A percentile compares a stretch with the other conserved stretches of the same genome.
Conservation (phyloP, 2,329 filamentous ascomycete genomes). For the Helicocarpus griseus region DNA sequence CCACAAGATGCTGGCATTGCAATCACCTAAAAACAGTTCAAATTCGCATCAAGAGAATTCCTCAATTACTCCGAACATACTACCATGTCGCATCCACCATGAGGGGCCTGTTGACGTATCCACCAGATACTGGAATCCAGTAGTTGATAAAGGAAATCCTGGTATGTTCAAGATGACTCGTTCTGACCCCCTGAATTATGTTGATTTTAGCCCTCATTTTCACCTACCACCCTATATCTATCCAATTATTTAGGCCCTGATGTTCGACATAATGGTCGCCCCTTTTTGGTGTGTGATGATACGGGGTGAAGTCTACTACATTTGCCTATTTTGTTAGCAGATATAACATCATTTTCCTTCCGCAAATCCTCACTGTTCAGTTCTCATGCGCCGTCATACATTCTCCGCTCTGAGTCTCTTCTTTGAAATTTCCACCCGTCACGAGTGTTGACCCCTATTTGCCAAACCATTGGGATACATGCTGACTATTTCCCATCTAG, state of each 20-base stretch:
- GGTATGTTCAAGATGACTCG: conserved; percentile 2
- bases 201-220: not conserved
- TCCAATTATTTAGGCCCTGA: not conserved
- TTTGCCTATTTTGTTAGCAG: no score
- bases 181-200: not conserved
- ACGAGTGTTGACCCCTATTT: no score
- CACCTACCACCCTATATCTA: not conserved
- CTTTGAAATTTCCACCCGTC: no score
- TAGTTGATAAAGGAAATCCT: conserved; percentile 33
- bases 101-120: conserved; percentile 59
- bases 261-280: not conserved
- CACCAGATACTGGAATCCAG: conserved; percentile 61
- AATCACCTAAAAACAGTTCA: not conserved
- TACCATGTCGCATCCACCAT: conserved; percentile 74
- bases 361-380: no score
- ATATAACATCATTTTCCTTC: no score
- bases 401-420: no score
- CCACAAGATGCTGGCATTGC: not conserved
- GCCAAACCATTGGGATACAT: not conserved
- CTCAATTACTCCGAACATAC: conserved; percentile 52
- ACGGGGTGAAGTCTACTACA: no score
- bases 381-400: no score
- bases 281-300: no score
- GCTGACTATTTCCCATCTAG: conserved; percentile 6
- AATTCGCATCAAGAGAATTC: not conserved